These are phyloP conservation scores for Saccharomycopsis capsularis DNA, from an alignment of 805 yeast species.

Conservation along the genomic window DNA sequence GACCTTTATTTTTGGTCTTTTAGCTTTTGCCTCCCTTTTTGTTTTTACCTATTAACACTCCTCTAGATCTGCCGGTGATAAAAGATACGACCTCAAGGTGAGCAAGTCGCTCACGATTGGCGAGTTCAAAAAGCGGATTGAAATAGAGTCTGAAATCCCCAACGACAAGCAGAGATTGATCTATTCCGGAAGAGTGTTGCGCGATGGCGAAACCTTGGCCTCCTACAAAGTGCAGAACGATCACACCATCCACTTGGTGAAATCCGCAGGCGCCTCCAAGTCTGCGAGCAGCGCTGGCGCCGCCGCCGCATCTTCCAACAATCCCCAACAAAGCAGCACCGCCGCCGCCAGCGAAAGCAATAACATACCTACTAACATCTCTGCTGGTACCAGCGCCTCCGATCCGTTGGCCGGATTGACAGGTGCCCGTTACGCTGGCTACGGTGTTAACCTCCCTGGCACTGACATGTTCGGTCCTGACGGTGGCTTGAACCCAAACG, in stretches of 20 bases:
- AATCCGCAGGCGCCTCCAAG: constrained; percentile 54
- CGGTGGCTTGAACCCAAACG: constrained; percentile 62
- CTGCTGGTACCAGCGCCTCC: constrained; percentile 83
- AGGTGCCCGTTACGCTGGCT: constrained; percentile 94
- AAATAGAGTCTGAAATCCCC: constrained; percentile 56
- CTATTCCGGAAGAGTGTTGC: constrained; percentile 89
- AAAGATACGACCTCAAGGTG: constrained; percentile 62
- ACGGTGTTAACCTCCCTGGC: constrained; percentile 72
- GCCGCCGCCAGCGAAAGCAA: constrained; percentile 15
- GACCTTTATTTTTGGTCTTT: background rate
- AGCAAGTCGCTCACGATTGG: constrained; percentile 48
- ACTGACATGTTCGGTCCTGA: constrained; percentile 91
- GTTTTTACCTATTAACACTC: background rate
- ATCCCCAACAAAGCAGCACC: constrained; percentile 24
- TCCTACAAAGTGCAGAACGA: constrained; percentile 79
- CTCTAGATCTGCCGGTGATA: constrained; percentile 50
- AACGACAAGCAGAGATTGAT: constrained; percentile 80
- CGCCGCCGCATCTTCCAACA: constrained; percentile 25
- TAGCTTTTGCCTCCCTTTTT: background rate
- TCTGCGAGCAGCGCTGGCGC: constrained; percentile 26
- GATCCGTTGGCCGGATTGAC: constrained; percentile 90
- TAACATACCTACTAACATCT: constrained; percentile 64
- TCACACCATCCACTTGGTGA: constrained; percentile 84
- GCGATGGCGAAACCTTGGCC: constrained; percentile 69
- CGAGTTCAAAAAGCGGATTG: constrained; percentile 62